A percentile compares a stretch with the other conserved stretches of the same genome.
phyloP scores from a whole-genome alignment of 345 rosid genomes.

The Bretschneidera sinensis region DNA sequence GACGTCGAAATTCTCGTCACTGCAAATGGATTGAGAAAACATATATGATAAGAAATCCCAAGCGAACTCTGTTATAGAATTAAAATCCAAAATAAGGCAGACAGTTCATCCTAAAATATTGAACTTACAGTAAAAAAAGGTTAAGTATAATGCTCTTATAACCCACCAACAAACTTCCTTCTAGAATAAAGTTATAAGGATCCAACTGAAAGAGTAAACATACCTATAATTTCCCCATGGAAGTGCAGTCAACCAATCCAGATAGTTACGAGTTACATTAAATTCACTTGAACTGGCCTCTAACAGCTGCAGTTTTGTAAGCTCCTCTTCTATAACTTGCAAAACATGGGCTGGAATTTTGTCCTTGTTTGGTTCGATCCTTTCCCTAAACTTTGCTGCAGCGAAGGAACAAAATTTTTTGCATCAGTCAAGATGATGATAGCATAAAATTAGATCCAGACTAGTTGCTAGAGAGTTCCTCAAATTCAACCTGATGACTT shows the following conservation, averaged over 20 bases:
- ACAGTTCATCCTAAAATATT: too few relatives aligned
- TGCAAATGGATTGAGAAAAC: constrained; percentile 29
- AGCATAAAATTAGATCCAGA: not conserved
- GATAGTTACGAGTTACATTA: constrained; percentile 97
- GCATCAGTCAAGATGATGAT: not conserved
- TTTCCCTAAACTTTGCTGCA: constrained; percentile 93
- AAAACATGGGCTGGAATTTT: constrained; percentile 81
- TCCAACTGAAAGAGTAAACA: constrained; percentile 13
- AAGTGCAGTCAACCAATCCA: constrained; percentile 94
- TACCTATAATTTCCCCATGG: constrained; percentile 99
- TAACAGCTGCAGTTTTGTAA: constrained; percentile 91
- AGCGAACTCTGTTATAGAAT: not conserved
- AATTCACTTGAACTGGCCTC: constrained; percentile 99
- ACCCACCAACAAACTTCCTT: not conserved
- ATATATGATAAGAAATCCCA: not conserved
- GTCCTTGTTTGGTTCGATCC: constrained; percentile 82
- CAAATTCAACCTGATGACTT: too few relatives aligned
- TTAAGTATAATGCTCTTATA: too few relatives aligned
- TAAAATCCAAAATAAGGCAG: not conserved
- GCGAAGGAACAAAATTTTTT: constrained; percentile 11
- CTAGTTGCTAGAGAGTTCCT: not conserved
- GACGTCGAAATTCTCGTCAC: constrained; percentile 97
- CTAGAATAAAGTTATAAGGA: not conserved
- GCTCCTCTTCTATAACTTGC: constrained; percentile 98
- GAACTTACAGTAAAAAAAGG: too few relatives aligned